Base-by-base conservation (phyloP, 139 green algal species). In the Coelastrella sp. region DNA sequence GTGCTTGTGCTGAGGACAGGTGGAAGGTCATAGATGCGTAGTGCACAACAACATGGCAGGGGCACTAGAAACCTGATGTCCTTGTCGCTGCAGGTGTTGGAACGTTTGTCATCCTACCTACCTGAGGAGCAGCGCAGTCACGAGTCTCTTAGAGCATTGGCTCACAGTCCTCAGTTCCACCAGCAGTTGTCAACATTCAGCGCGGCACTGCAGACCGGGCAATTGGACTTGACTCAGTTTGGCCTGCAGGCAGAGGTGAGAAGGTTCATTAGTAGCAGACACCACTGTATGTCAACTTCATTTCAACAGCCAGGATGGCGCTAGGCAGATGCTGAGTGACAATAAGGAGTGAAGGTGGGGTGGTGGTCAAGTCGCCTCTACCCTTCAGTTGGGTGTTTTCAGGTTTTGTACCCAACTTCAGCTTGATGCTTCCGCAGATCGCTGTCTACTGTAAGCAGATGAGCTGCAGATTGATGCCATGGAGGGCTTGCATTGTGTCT, bases 221-320 rank as follows among this genome's bases (percentile, higher is more conserved):
- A 96, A 88, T 78, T 96, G 50, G 90, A 96, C 82, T 72, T 93
- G 19, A 62, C 85, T 32, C 89, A 96, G 79, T 96, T 96, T 87
- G 93, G 94, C 6, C 83, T 94, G 48, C 40, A 81, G 23, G 69
- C 87, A 1, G 81, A 86, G 86, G 89, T 90, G 59, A 43, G 82
- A 5, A 30, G 6, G 27, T 43, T 8, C 62, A 38, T 13, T 6
- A 4, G 57, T 30, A 34, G 57, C 57, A 32, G n/a, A 19, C 19
- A 34, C 3, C 35, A 32, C 2, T 59, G 34, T 37, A 41, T 2
- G 40, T 13, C 57, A 73, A 32, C 37, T 27, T 25, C 8, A n/a
- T 27, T 0, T 41, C 53, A 50, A 59, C 15, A 1, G 17, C 23
- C 60, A 25, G 23, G 17, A n/a, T n/a, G n/a, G n/a, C n/a, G n/a